Base-by-base conservation (phyloP, 2,329 filamentous ascomycete species). In the Magnaporthales sp. region DNA sequence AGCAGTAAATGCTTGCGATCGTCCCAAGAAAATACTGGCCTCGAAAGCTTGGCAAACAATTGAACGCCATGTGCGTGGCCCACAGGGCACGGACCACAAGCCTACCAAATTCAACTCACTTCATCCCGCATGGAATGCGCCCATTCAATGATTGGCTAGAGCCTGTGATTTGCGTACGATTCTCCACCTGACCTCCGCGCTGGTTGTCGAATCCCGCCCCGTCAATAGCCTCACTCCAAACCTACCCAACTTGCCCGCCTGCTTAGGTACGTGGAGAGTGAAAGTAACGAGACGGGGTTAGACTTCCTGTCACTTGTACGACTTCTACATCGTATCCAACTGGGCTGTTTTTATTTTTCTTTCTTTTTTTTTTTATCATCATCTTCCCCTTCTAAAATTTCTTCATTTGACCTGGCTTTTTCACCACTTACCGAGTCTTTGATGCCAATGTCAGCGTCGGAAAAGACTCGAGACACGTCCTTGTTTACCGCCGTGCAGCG, bases 391-490 rank as follows among this genome's bases (percentile, higher is more conserved):
- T 58, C 11, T 2, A 9, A 26, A 10, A 11, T 22, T 58, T 11
- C 8, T 24, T 22, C n/a, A 1, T 26, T 24, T 38, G 32, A 8
- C 13, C 11, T 58, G 54, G 54, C 54, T 58, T 58, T 26, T 58
- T 26, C 54, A 26, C n/a, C 4, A 22, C 24, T 58, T 5, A n/a
- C n/a, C n/a, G 54, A 32, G 62, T 64, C 26, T 32, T n/a, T 64
- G 62, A 26, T 64, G 62, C 62, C 62, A 64, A 64, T 64, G 62
- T 64, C 22, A 26, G 38, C 62, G 62, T 46, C 62, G 26, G 62
- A n/a, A 64, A 64, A 32, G 62, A 46, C 62, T 46, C 31, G 62
- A 46, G 24, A 38, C 62, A 29, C 31, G 8, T 27, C 32, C 30
- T 26, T 19, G 31, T 32, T 46, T n/a, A 46, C 62, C 62, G 62